phyloP scores from a whole-genome alignment of 352 stramenopile species.

The Globisporangium megalacanthum region DNA sequence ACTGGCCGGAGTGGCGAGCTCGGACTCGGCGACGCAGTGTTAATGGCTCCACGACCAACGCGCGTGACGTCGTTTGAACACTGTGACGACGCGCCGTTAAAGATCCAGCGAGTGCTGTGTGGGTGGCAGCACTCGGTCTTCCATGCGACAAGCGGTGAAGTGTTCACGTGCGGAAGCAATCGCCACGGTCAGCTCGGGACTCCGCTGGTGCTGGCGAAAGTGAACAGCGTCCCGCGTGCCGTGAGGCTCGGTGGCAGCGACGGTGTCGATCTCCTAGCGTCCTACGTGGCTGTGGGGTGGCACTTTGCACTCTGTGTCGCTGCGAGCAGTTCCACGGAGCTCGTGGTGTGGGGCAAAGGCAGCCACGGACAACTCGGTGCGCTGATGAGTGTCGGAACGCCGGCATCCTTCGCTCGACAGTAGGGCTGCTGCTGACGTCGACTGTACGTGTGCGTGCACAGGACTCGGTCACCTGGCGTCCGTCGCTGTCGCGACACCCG shows the following conservation, averaged over 20 bases:
- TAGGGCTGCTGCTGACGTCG: background rate
- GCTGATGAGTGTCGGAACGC: background rate
- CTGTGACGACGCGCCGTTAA: background rate
- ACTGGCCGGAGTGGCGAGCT: slow-evolving; percentile 69
- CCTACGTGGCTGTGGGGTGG: slow-evolving; percentile 62
- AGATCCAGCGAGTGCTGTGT: slow-evolving; percentile 35
- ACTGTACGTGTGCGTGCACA: background rate
- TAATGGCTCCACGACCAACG: slow-evolving; percentile 23
- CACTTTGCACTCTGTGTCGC: slow-evolving; percentile 64
- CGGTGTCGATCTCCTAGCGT: slow-evolving; percentile 12
- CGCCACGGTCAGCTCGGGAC: slow-evolving; percentile 69
- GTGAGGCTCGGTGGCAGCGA: slow-evolving; percentile 11
- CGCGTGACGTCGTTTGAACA: slow-evolving; percentile 15
- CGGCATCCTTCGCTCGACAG: background rate
- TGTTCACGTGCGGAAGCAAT: slow-evolving; percentile 70
- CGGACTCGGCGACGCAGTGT: slow-evolving; percentile 29
- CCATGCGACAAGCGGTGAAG: slow-evolving; percentile 19
- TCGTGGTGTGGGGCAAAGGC: slow-evolving; percentile 73
- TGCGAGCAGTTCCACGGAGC: slow-evolving; percentile 4
- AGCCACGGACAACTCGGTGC: slow-evolving; percentile 66
- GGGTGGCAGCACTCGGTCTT: slow-evolving; percentile 82
- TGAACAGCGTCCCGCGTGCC: slow-evolving; percentile 19
- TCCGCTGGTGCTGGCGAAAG: slow-evolving; percentile 6
- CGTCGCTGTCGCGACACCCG: background rate
- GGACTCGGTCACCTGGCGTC: background rate